Evolutionary conservation across 192 early-diverging fungal genomes (phyloP), one percentile per base, ranked within the genome.

Genomic region (Coemansia sp.): DNA sequence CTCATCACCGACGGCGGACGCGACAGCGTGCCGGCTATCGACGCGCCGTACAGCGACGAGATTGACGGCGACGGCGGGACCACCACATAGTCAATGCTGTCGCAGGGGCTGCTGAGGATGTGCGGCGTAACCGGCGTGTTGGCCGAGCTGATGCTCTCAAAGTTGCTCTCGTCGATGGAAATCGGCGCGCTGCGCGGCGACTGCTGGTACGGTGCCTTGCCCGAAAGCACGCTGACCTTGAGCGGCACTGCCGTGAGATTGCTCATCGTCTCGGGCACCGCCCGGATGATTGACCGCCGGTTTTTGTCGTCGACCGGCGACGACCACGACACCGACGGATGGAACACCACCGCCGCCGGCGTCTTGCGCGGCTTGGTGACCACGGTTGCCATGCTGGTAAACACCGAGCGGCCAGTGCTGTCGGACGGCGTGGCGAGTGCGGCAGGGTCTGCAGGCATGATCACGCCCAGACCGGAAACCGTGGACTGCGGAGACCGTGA

Each of bases 21-120:
- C 10, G 56, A 31, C 5, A 66, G 51, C 3, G 60, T 40, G 3
- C 54, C 62, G 26, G 53, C 21, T 8, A 43, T 40, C 0, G 67
- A 59, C 22, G 34, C 21, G 43, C 63, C 73, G 31, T 67, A 69
- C 8, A 75, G 39, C 41, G 66, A 75, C 17, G 66, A 55, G 17
- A 67, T 67, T 15, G 73, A 75, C 19, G 73, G 73, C 25, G 73
- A 75, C 36, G 65, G 73, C 31, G 73, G 73, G 21, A 75, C 62
- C 25, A 75, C 64, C 41, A 65, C 66, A 46, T 60, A 75, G 48
- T 75, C 73, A 8, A 41, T 46, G 53, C 73, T 75, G 45, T 55
- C 62, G 38, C 73, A 65, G 28, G 73, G 73, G 29, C 73, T 75
- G 42, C 58, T 58, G n/a, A 64, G 53, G 1, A 67, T 68, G 2